A percentile compares a stretch with the other conserved stretches of the same genome.
phyloP scores from a whole-genome alignment of 306 rosid species.

The Quercus agrifolia region DNA sequence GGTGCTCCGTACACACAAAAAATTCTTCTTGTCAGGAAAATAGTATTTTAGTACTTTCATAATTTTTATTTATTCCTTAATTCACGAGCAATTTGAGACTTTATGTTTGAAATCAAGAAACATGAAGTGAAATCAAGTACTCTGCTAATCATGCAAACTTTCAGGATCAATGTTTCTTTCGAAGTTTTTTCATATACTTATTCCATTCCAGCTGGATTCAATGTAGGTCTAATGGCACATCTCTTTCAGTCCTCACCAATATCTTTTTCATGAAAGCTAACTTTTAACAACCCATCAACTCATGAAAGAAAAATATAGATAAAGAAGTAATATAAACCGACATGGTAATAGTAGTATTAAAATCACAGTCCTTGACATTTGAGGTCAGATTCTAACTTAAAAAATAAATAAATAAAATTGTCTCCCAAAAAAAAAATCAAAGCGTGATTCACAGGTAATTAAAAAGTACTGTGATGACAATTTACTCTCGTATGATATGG shows the following conservation, averaged over 20 bases:
- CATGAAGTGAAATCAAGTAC: background rate
- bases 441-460: conserved; percentile 37
- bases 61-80: background rate
- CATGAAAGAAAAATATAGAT: conserved; percentile 2
- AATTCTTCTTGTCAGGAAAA: background rate
- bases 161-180: background rate
- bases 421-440: background rate
- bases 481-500: background rate
- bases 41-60: background rate
- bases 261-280: conserved; percentile 38
- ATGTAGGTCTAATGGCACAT: background rate
- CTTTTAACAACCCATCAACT: conserved; percentile 40
- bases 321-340: conserved; percentile 38
- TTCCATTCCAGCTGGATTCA: background rate
- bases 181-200: background rate
- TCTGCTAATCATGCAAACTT: background rate
- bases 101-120: background rate
- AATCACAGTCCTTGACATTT: conserved; percentile 16
- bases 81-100: background rate
- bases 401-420: conserved; percentile 14
- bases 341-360: conserved; percentile 12
- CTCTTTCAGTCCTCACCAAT: conserved; percentile 18
- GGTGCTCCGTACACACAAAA: too few relatives aligned
- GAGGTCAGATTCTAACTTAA: conserved; percentile 33
- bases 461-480: conserved; percentile 26